These are phyloP conservation scores for Oryza glumipatula DNA, from an alignment of 176 grass and related monocot species.

Conservation along the genomic window DNA sequence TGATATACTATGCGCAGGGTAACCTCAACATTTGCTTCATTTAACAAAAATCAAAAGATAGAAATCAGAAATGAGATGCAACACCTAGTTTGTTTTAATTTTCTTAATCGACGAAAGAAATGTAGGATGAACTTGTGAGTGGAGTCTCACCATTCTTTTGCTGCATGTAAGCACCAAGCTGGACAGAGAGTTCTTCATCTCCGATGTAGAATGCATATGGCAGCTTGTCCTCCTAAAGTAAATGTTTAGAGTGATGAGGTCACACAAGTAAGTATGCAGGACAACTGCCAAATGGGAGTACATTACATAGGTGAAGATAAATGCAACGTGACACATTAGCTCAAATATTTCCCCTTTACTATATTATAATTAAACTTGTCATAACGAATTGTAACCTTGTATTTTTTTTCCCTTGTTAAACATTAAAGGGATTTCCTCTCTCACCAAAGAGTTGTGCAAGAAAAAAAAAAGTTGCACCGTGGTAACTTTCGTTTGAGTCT, in stretches of 20 bases:
- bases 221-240: conserved; percentile 76
- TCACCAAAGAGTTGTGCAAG: no score
- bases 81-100: background rate
- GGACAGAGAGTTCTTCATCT: conserved; percentile 77
- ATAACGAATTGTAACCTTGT: background rate
- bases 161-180: conserved; percentile 76
- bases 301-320: background rate
- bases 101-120: background rate
- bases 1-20: conserved; percentile 79
- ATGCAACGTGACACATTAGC: background rate
- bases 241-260: background rate
- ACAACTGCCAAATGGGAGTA: background rate
- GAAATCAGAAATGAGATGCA: conserved; percentile 27
- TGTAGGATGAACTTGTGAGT: background rate
- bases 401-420: no score
- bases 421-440: no score
- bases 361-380: background rate
- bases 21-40: conserved; percentile 84
- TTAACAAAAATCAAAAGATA: background rate
- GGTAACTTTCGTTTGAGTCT: no score
- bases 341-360: background rate
- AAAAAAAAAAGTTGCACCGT: no score
- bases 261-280: background rate
- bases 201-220: conserved; percentile 93
- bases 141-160: conserved; percentile 71